These are phyloP conservation scores for Didymella sp. DNA, from an alignment of 2,329 filamentous ascomycete genomes.

Conservation along the genomic window DNA sequence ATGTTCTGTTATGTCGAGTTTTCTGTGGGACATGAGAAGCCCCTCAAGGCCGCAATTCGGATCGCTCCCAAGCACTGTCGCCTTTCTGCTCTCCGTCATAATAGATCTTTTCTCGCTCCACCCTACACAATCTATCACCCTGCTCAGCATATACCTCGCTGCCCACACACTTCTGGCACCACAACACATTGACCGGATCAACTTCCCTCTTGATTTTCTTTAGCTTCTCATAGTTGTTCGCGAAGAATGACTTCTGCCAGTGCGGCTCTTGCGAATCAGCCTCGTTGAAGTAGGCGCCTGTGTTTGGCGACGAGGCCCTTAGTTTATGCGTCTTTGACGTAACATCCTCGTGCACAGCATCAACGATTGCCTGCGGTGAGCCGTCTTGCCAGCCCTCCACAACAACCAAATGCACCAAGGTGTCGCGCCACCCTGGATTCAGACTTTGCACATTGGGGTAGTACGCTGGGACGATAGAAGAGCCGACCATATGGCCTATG, in stretches of 20 bases:
- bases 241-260: slow-evolving; percentile 38
- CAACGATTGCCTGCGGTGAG: slow-evolving; percentile 10
- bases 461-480: slow-evolving; percentile 22
- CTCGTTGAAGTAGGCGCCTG: slow-evolving; percentile 43
- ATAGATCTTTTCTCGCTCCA: not conserved
- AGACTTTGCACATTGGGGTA: slow-evolving; percentile 26
- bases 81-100: not conserved
- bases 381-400: slow-evolving; percentile 25
- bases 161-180: slow-evolving; percentile 37
- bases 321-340: slow-evolving; percentile 28
- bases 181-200: slow-evolving; percentile 34
- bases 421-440: slow-evolving; percentile 37
- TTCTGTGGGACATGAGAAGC: too few species aligned
- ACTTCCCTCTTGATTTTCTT: slow-evolving; percentile 28
- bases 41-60: not conserved
- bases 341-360: slow-evolving; percentile 27
- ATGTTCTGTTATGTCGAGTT: too few species aligned
- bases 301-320: slow-evolving; percentile 27
- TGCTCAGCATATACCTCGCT: slow-evolving; percentile 34
- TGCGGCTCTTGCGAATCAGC: slow-evolving; percentile 32
- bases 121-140: slow-evolving; percentile 29
- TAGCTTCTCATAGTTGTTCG: slow-evolving; percentile 27
- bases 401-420: slow-evolving; percentile 31
- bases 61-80: too few species aligned
- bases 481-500: slow-evolving; percentile 35